Percentiles rank a stretch among this genome's conserved stretches.
phyloP scores from a whole-genome alignment of 371 early-diverging fungal genomes.

The Basidiobolus meristosporus region DNA sequence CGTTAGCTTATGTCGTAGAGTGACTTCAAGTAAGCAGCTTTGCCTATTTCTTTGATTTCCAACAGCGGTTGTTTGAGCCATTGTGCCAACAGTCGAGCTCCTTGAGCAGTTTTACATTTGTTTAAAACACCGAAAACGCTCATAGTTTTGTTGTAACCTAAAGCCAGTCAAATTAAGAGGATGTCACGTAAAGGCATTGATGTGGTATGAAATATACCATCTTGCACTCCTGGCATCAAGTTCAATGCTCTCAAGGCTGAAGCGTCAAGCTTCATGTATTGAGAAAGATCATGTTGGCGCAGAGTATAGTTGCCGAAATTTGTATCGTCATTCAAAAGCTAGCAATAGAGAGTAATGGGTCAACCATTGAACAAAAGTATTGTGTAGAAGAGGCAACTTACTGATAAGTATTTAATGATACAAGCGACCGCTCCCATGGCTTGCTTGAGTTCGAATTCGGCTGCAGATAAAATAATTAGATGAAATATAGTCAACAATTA shows the following conservation, averaged over 20 bases:
- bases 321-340: slow-evolving; percentile 49
- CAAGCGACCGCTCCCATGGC: slow-evolving; percentile 64
- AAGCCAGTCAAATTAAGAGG: not conserved
- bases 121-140: slow-evolving; percentile 68
- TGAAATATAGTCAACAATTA: too few species aligned
- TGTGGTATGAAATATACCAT: too few species aligned
- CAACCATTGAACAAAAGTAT: not conserved
- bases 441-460: slow-evolving; percentile 60
- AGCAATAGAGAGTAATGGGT: not conserved
- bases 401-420: slow-evolving; percentile 55
- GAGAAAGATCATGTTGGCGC: slow-evolving; percentile 52
- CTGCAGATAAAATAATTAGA: too few species aligned
- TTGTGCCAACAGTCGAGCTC: slow-evolving; percentile 65
- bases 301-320: slow-evolving; percentile 57
- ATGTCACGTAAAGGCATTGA: not conserved
- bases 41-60: slow-evolving; percentile 45
- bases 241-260: slow-evolving; percentile 80
- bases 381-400: slow-evolving; percentile 9
- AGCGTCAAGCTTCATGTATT: slow-evolving; percentile 84
- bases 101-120: slow-evolving; percentile 80
- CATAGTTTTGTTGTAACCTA: slow-evolving; percentile 56
- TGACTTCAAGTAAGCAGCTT: not conserved
- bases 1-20: not conserved
- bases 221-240: slow-evolving; percentile 70
- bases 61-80: slow-evolving; percentile 92